Conservation (phyloP, 1,284 basidiomycete species). For the Spongiforma sp. region DNA sequence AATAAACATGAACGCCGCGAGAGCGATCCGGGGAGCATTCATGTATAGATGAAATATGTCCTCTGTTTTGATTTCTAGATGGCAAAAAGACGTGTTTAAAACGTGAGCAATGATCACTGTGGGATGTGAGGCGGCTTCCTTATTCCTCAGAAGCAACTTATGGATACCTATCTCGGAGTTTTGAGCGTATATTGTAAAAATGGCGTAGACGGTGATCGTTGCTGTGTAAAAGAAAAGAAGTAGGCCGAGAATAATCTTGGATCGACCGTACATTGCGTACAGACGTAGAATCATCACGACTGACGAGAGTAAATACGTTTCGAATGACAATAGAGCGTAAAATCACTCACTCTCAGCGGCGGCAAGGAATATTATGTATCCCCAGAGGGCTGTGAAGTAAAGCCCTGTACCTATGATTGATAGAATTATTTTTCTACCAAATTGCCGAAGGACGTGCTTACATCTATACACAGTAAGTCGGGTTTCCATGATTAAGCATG, state of each 20-base stretch:
- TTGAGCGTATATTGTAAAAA: slow-evolving; percentile 5
- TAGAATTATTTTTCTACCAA: neutral
- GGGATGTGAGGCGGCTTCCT: neutral
- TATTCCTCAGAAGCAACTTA: neutral
- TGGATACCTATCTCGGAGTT: slow-evolving; percentile 21
- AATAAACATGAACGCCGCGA: slow-evolving; percentile 21
- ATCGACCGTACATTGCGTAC: slow-evolving; percentile 29
- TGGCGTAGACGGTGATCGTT: slow-evolving; percentile 11
- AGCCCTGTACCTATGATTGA: slow-evolving; percentile 17
- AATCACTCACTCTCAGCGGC: slow-evolving; percentile 23
- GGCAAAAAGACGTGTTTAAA: slow-evolving; percentile 24
- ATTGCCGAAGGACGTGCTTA: slow-evolving; percentile 4
- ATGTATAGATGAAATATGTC: slow-evolving; percentile 20
- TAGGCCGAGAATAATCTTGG: slow-evolving; percentile 19
- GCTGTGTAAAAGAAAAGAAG: slow-evolving; percentile 19
- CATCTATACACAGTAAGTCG: no score
- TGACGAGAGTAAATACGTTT: neutral
- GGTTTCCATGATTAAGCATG: neutral
- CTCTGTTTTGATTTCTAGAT: neutral
- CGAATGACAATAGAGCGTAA: neutral
- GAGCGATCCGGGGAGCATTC: slow-evolving; percentile 16
- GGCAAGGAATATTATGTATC: slow-evolving; percentile 21
- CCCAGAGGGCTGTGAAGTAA: neutral
- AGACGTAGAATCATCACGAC: slow-evolving; percentile 32
- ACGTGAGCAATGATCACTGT: slow-evolving; percentile 19